Conservation (phyloP, 2,329 filamentous ascomycete species). For the Stachybotrys chlorohalonatus region DNA sequence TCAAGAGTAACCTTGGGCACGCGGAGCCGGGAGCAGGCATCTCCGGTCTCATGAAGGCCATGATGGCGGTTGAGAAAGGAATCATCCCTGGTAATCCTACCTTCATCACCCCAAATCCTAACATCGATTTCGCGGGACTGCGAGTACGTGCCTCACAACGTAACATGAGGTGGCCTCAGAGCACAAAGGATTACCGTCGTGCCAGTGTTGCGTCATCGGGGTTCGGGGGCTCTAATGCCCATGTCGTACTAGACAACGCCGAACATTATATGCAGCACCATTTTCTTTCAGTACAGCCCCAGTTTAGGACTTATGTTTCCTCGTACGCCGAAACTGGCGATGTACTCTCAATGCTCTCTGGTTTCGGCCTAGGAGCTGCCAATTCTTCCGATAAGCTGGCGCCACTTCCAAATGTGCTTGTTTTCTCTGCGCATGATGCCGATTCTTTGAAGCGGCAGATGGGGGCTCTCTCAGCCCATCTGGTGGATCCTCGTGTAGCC, state of each 20-base stretch:
- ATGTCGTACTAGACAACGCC: constrained; percentile 22
- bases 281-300: background rate
- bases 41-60: constrained; percentile 18
- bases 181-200: constrained; percentile 21
- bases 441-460: too few species aligned
- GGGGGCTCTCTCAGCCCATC: constrained; percentile 9
- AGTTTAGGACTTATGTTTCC: too few species aligned
- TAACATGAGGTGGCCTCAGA: constrained; percentile 7
- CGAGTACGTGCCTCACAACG: too few species aligned
- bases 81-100: constrained; percentile 21
- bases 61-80: constrained; percentile 15
- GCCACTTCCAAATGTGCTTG: constrained; percentile 1
- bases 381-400: background rate
- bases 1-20: constrained; percentile 24
- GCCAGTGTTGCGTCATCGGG: constrained; percentile 18
- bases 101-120: constrained; percentile 25
- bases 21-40: constrained; percentile 18
- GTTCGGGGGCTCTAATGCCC: constrained; percentile 33
- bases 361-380: too few species aligned
- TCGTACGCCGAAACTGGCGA: too few species aligned
- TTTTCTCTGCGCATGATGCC: constrained; percentile 10
- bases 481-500: constrained; percentile 14
- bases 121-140: constrained; percentile 30
- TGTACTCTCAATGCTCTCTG: too few species aligned
- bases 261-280: background rate